These are phyloP conservation scores for Syzygium aromaticum DNA, from an alignment of 345 rosid genomes.

Conservation along the genomic window DNA sequence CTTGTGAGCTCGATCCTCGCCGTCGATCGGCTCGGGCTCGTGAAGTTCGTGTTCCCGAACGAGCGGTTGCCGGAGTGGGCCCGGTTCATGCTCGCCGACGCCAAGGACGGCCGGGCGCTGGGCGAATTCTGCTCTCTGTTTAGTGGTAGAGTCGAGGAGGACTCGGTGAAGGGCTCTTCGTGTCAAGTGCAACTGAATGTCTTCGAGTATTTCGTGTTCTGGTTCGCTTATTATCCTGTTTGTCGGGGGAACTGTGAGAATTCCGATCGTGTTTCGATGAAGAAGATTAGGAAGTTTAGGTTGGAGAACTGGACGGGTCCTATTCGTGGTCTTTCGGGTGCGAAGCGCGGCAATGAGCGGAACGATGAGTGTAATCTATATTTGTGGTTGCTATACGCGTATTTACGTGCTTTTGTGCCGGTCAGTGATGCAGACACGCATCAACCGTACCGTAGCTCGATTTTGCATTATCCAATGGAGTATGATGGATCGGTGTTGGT, in stretches of 20 bases:
- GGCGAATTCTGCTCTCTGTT: conserved; percentile 51
- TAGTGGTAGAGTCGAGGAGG: conserved; percentile 52
- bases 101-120: conserved; percentile 33
- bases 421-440: conserved; percentile 39
- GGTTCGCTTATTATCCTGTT: conserved; percentile 90
- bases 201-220: conserved; percentile 80
- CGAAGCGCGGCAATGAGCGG: conserved; percentile 41
- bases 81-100: conserved; percentile 42
- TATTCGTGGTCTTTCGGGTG: conserved; percentile 44
- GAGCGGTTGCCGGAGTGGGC: conserved; percentile 82
- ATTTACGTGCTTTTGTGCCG: conserved; percentile 79
- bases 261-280: conserved; percentile 16
- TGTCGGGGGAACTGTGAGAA: conserved; percentile 57
- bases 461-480: conserved; percentile 57
- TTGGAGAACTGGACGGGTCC: conserved; percentile 62
- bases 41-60: conserved; percentile 68
- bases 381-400: conserved; percentile 53
- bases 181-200: conserved; percentile 62
- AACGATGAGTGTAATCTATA: conserved; percentile 59
- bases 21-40: conserved; percentile 66
- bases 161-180: conserved; percentile 36
- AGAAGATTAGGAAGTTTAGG: conserved; percentile 37
- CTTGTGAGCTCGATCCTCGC: conserved; percentile 52
- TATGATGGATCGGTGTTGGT: conserved; percentile 46
- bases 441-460: conserved; percentile 72